Evolutionary conservation across 352 stramenopile genomes (phyloP), one percentile per base, ranked within the genome.

Genomic region (Poterioochromonas sp.): DNA sequence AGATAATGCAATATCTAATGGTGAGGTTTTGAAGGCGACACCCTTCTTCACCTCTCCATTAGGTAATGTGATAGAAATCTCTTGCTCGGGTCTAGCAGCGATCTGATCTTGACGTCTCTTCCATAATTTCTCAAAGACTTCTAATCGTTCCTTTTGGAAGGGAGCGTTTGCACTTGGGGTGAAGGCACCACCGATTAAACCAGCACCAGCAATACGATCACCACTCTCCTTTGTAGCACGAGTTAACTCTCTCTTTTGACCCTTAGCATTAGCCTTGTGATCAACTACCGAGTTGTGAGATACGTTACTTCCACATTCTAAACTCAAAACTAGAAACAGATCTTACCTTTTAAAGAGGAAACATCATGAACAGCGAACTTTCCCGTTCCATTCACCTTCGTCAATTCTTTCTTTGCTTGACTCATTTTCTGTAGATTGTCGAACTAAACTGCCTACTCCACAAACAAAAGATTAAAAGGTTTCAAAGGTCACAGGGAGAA

Each of bases 41-140:
- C 93, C 95, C 32, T 95, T 86, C 84, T 95, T 92, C 37, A 94
- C 82, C 1, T 85, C 94, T 51, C 95, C 96, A 84, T 99, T 95
- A 0, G 96, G 96, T 64, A 99, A 87, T 47, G 93, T 98, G 79
- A 99, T 92, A 53, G 85, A 89, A 82, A 99, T 99, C 78, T 90
- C 84, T 64, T 85, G 80, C 82, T 51, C 80, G 26, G 80, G 78
- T 60, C 60, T 81, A 2, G 37, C 47, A 18, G 64, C 80, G 20
- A 83, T 79, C 35, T 58, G 69, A 15, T 65, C 26, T 39, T 78
- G 32, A 58, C 12, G 39, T 29, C 47, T 77, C 26, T 83, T 85
- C 83, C 92, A 92, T 39, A 93, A 82, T 78, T 87, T 85, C 79
- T 95, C 91, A 83, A 93, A 97, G 34, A 96, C 86, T 40, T 82